phyloP scores from a whole-genome alignment of 2,329 filamentous ascomycete genomes.

The Aspergillus sojae region DNA sequence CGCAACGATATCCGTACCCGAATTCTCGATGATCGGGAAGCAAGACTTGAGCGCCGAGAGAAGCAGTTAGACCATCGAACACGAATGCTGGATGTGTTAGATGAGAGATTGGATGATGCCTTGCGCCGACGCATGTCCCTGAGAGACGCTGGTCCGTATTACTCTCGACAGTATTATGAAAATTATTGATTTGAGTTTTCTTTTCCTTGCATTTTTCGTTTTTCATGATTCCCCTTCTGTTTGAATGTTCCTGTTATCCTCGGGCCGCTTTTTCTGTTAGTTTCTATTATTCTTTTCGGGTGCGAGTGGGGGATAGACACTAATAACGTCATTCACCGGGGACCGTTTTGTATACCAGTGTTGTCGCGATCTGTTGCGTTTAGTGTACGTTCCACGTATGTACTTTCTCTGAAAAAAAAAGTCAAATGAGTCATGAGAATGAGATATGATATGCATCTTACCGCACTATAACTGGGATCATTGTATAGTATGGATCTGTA shows the following conservation, averaged over 20 bases:
- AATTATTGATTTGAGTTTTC: constrained; percentile 10
- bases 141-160: constrained; percentile 19
- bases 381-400: neutral
- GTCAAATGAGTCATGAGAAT: neutral
- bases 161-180: constrained; percentile 19
- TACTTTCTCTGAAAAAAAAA: neutral
- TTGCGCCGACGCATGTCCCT: constrained; percentile 20
- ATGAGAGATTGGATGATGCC: constrained; percentile 21
- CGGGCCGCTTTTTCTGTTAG: neutral
- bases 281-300: constrained; percentile 10
- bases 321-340: constrained; percentile 6
- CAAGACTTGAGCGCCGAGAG: constrained; percentile 29
- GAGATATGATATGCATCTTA: neutral
- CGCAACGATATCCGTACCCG: constrained; percentile 31
- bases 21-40: constrained; percentile 32
- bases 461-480: neutral
- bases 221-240: neutral
- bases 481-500: neutral
- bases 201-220: constrained; percentile 6
- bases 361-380: neutral
- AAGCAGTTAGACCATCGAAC: constrained; percentile 23
- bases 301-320: constrained; percentile 9
- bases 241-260: neutral
- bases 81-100: constrained; percentile 26
- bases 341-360: neutral